Percentiles rank a stretch among this genome's conserved stretches.
Evolutionary conservation across 2,329 filamentous ascomycete species (phyloP).

Genomic region (Gliomastix tumulicola): DNA sequence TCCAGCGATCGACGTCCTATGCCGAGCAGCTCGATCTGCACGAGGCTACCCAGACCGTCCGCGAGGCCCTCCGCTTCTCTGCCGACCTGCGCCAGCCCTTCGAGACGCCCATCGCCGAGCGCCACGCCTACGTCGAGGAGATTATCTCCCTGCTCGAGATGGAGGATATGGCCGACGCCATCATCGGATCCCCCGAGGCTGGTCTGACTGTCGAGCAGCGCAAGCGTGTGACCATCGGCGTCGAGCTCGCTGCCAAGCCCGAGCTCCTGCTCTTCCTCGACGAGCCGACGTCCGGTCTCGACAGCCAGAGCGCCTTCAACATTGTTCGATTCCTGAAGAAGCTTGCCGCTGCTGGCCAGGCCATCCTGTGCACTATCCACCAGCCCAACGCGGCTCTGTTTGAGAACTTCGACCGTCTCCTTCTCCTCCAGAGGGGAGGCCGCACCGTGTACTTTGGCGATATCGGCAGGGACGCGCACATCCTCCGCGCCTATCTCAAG

Average conservation of each 20-base stretch:
- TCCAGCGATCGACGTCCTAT: constrained; percentile 55
- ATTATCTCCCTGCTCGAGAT: constrained; percentile 53
- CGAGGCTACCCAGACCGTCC: constrained; percentile 54
- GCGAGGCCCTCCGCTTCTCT: constrained; percentile 57
- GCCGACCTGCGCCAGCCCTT: constrained; percentile 52
- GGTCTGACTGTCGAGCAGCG: constrained; percentile 62
- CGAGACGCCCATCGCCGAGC: constrained; percentile 45
- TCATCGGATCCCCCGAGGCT: constrained; percentile 55
- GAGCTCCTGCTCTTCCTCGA: constrained; percentile 72
- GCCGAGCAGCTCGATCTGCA: constrained; percentile 58
- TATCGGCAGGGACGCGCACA: constrained; percentile 66
- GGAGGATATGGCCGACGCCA: constrained; percentile 50
- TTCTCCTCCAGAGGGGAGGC: constrained; percentile 72
- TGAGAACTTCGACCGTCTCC: constrained; percentile 77
- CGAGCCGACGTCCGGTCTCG: constrained; percentile 68
- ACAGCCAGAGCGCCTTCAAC: constrained; percentile 60
- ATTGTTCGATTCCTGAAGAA: constrained; percentile 74
- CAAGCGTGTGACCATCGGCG: constrained; percentile 82
- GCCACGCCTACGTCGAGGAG: constrained; percentile 54
- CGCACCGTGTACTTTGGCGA: constrained; percentile 82
- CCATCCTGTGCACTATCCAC: constrained; percentile 86
- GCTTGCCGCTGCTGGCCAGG: constrained; percentile 72
- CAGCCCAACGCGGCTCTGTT: constrained; percentile 83
- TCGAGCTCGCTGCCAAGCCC: constrained; percentile 80
- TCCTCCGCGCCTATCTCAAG: constrained; percentile 59